Evolutionary conservation across 2,329 filamentous ascomycete species (phyloP).

Genomic region (Xylariaceae sp.): DNA sequence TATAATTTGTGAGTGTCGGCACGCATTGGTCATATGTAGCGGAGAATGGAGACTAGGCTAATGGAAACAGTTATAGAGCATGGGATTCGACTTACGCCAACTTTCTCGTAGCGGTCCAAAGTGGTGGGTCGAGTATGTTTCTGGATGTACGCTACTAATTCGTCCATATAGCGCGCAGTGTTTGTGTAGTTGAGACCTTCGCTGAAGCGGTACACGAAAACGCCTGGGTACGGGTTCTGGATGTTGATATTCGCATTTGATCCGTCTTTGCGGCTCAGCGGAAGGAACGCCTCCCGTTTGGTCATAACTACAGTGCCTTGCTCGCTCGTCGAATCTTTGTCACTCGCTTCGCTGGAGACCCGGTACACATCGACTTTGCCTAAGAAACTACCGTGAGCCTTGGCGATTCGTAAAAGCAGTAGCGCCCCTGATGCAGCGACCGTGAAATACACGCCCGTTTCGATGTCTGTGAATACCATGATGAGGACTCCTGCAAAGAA

Average conservation of each 20-base stretch:
- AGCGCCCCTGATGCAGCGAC: constrained; percentile 73
- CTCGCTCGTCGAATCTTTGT: constrained; percentile 7
- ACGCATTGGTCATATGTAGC: neutral
- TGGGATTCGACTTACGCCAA: constrained; percentile 48
- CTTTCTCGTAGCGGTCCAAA: constrained; percentile 50
- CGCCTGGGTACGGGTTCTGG: constrained; percentile 56
- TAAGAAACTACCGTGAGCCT: constrained; percentile 78
- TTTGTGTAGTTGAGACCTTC: constrained; percentile 65
- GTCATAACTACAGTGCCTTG: constrained; percentile 25
- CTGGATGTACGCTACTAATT: constrained; percentile 54
- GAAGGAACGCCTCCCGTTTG: constrained; percentile 51
- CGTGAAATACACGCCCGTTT: constrained; percentile 85
- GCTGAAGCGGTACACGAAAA: constrained; percentile 61
- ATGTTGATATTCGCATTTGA: constrained; percentile 55
- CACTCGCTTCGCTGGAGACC: constrained; percentile 18
- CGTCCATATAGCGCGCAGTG: constrained; percentile 56
- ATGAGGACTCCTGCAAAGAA: constrained; percentile 87
- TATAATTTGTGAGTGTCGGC: constrained; percentile 4
- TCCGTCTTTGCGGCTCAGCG: constrained; percentile 56
- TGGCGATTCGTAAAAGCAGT: constrained; percentile 77
- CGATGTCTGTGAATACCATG: constrained; percentile 80
- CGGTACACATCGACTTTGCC: constrained; percentile 77
- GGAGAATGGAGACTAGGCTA: too few relatives aligned
- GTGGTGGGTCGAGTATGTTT: constrained; percentile 53
- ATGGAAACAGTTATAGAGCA: too few relatives aligned